Evolutionary conservation across 2,329 filamentous ascomycete genomes (phyloP), one percentile per base, ranked within the genome.

Genomic region (Tolypocladium ovalisporum): DNA sequence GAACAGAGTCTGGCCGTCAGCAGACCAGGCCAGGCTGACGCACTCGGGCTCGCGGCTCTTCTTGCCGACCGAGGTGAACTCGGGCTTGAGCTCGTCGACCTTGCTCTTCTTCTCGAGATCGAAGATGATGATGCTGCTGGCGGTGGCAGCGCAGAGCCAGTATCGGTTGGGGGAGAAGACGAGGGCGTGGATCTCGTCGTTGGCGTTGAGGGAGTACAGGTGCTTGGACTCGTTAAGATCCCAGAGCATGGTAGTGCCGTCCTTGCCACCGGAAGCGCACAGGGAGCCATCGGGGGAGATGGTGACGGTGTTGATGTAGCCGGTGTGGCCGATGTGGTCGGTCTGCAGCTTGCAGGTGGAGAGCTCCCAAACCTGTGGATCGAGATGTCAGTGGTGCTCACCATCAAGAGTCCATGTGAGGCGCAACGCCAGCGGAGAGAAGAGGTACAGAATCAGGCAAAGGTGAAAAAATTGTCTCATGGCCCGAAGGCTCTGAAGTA

Each of bases 51-150:
- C 93, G 75, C 92, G 87, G 86, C 88, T 91, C 90, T 97, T 97
- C 90, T 96, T 96, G 82, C 92, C 90, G 75, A 91, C 88, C 75
- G 91, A 96, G 74, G 91, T 83, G 83, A 94, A 97, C 78, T 99
- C 94, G 68, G 93, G 93, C 88, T 96, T 97, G 78, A 99, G 87
- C 87, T 97, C 94, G 72, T 97, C 93, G 74, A 97, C 93, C 89
- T 97, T 97, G 88, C 88, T 95, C 92, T 99, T 99, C 92, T 99
- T 99, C 90, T 99, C 94, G 69, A 99, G 87, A 75, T 99, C 94
- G 82, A 99, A 99, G 85, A 99, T 97, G 86, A 97, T 97, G 86
- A 99, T 97, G 85, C 86, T 91, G 81, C 85, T 90, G 75, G 90
- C 85, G 64, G 94, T 99, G 75, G 94, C 94, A 75, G 94, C 94